Evolutionary conservation across 1,284 basidiomycete species (phyloP), one percentile per base, ranked within the genome.

Genomic region (Takashimella tepidaria): DNA sequence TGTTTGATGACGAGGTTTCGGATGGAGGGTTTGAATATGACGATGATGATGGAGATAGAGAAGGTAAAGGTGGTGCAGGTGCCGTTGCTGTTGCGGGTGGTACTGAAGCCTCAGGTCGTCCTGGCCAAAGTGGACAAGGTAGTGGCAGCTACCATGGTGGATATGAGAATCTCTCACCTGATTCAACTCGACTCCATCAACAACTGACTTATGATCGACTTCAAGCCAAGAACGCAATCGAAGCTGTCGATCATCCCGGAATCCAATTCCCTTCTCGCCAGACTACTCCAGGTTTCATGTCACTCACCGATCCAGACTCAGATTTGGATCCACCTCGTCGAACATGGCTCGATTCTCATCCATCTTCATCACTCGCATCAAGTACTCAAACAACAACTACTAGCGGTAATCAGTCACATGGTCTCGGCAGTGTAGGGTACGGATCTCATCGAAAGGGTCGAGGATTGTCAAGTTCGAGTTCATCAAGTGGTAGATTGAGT

Each of bases 1-100:
- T 68, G 3, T 73, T 74, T 44, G 71, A 73, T 22, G 68, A 71
- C 37, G 70, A 69, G 20, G 63, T 57, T 0, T 68, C 64, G 16
- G 70, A 72, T 41, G 66, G 62, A 1, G 65, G 62, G 23, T 66
- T 69, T 51, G 59, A 68, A 45, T 61, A 63, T 45, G 66, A 68
- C 47, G 60, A 54, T 19, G 58, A 60, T n/a, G 12, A 45, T 26
- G 23, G 68, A 68, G 41, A 64, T 68, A 25, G 61, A 58, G 1
- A 62, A 63, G 4, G 65, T 66, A 41, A 61, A 4, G 66, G 61
- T 19, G 60, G 69, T 51, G 58, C 66, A 40, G 61, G 62, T 41
- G 68, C 66, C 46, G 60, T 70, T 51, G 58, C 66, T 40, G 61
- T 62, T 41, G 68, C 66, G 45, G 61, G 56, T 13, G 58, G 56